phyloP scores from a whole-genome alignment of 2,329 filamentous ascomycete genomes.

The Alternaria alternata region DNA sequence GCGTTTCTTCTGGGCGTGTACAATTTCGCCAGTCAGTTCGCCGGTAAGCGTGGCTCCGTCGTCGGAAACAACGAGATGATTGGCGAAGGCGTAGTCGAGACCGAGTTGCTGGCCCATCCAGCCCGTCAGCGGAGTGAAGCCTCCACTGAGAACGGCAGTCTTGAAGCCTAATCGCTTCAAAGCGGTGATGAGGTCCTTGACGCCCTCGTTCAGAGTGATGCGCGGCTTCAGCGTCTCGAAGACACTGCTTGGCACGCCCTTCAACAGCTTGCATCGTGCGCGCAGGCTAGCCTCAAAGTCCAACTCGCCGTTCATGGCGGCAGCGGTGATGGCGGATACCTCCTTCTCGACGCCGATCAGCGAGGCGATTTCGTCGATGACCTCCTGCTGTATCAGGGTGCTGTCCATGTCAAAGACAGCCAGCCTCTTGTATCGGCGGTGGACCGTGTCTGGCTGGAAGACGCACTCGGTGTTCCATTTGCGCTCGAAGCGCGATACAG shows the following conservation, averaged over 20 bases:
- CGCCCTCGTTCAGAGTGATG: conserved; percentile 84
- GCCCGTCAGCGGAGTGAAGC: conserved; percentile 86
- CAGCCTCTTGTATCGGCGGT: conserved; percentile 80
- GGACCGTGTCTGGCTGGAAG: conserved; percentile 76
- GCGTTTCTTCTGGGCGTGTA: conserved; percentile 78
- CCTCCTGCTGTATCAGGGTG: conserved; percentile 95
- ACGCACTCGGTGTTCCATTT: conserved; percentile 90
- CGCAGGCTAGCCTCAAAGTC: conserved; percentile 88
- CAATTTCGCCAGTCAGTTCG: conserved; percentile 74
- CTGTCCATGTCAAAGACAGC: conserved; percentile 99
- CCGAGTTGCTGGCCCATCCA: conserved; percentile 85
- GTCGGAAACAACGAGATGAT: conserved; percentile 75
- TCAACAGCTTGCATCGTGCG: conserved; percentile 80
- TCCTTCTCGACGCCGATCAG: conserved; percentile 81
- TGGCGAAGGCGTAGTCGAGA: conserved; percentile 88
- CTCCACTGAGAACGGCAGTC: conserved; percentile 89
- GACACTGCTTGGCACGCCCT: conserved; percentile 79
- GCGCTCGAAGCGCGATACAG: conserved; percentile 80
- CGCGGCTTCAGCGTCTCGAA: conserved; percentile 79
- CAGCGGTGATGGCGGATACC: conserved; percentile 87
- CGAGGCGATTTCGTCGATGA: conserved; percentile 92
- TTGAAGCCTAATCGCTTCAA: conserved; percentile 83
- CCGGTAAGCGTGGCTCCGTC: conserved; percentile 68
- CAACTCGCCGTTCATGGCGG: conserved; percentile 94
- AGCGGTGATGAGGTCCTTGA: conserved; percentile 74